phyloP scores from a whole-genome alignment of 345 rosid species.

The Syzygium aromaticum region DNA sequence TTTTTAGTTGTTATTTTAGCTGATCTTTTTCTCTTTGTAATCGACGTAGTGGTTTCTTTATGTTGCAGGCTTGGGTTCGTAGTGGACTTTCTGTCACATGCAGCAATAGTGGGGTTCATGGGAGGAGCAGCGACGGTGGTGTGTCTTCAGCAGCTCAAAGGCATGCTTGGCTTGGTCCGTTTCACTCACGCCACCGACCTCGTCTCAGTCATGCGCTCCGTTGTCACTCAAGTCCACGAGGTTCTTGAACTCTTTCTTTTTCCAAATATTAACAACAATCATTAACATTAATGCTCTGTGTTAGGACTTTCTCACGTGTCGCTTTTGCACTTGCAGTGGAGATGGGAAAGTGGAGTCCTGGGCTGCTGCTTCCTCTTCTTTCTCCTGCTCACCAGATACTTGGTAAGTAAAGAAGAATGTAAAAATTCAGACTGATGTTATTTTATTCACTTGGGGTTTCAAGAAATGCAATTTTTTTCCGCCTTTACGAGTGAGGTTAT shows the following conservation, averaged over 20 bases:
- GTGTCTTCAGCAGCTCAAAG: conserved; percentile 87
- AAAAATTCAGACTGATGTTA: not conserved
- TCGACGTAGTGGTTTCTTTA: not conserved
- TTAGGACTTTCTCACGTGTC: not conserved
- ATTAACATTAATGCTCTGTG: not conserved
- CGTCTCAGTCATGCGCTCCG: conserved; percentile 72
- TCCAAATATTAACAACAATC: not conserved
- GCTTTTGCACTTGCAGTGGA: conserved; percentile 48
- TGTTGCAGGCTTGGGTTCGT: conserved; percentile 64
- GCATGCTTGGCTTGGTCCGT: conserved; percentile 69
- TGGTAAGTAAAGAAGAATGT: conserved; percentile 35
- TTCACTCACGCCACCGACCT: conserved; percentile 82
- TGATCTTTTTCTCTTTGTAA: not conserved
- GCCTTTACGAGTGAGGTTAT: not conserved
- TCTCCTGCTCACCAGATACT: conserved; percentile 58
- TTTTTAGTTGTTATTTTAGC: not conserved
- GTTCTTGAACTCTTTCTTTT: conserved; percentile 12
- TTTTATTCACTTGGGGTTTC: not conserved
- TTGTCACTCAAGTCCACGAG: conserved; percentile 67
- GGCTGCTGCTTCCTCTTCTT: conserved; percentile 87
- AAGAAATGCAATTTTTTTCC: not conserved
- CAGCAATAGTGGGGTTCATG: conserved; percentile 97
- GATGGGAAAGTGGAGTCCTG: conserved; percentile 89
- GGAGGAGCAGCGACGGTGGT: conserved; percentile 99
- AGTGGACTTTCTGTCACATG: conserved; percentile 94